Conservation (phyloP, 139 green algal species). For the Desmodesmus armatus region DNA sequence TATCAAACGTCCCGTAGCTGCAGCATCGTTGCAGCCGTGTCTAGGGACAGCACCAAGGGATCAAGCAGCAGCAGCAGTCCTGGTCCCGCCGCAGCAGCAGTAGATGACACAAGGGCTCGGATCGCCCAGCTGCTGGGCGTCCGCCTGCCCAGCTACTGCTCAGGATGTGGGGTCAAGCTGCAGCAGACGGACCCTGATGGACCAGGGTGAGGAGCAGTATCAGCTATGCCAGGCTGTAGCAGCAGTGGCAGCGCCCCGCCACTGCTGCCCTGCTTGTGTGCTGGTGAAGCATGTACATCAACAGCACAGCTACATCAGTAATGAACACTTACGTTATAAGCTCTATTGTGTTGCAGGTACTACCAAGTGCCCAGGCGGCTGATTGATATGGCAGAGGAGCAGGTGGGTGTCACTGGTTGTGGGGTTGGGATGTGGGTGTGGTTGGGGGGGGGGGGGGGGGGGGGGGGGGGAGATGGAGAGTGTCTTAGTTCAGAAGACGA, state of each 20-base stretch:
- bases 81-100: too few relatives aligned
- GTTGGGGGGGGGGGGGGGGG: too few relatives aligned
- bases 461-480: too few relatives aligned
- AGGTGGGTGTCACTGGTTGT: neutral
- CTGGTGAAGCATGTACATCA: too few relatives aligned
- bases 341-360: slow-evolving; percentile 21
- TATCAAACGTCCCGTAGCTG: too few relatives aligned
- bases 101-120: neutral
- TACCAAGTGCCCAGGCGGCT: slow-evolving; percentile 39
- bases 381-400: slow-evolving; percentile 35
- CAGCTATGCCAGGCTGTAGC: too few relatives aligned
- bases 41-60: too few relatives aligned
- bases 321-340: neutral
- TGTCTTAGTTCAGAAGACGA: too few relatives aligned
- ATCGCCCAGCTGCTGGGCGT: slow-evolving; percentile 24
- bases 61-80: too few relatives aligned
- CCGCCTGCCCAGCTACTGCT: slow-evolving; percentile 66
- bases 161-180: slow-evolving; percentile 83
- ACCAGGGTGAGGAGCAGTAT: slow-evolving; percentile 81
- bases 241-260: too few relatives aligned
- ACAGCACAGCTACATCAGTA: neutral
- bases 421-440: neutral
- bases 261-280: too few relatives aligned
- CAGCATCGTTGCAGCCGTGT: too few relatives aligned
- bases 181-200: slow-evolving; percentile 70